Base-by-base conservation (phyloP, 305 asterid genomes). In the Fraxinus dipetala region DNA sequence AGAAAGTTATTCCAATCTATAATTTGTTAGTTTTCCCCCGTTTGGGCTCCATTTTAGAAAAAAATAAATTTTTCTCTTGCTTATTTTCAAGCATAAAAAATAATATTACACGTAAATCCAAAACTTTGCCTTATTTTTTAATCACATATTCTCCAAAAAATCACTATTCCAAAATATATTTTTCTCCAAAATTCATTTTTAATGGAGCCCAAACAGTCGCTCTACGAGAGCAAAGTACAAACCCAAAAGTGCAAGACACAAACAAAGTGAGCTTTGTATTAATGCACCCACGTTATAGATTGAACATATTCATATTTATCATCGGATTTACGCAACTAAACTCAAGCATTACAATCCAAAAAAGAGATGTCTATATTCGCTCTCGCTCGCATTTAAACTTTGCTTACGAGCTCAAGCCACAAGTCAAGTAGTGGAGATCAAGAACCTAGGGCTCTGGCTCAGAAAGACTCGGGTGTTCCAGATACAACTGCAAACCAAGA, bases 401-500 rank as follows among this genome's bases (percentile, higher is more conserved):
- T 43, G 54, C 54, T 43, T 11, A 43, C 5, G 3, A 43, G 54
- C 54, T 43, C n/a, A 40, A 9, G n/a, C 2, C 54, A 43, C 54
- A 43, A 43, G 54, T 43, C n/a, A 11, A 43, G 54, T 43, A 43
- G 54, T 3, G 54, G 54, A 43, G 54, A 43, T 43, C n/a, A 43
- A 43, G 54, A 11, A 43, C 77, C 85, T 82, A 81, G 26, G 82
- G 80, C 72, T 83, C 82, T 43, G 91, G 91, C 82, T 89, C 89
- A 22, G 90, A 84, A 82, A 75, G 83, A 82, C 87, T 87, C 9
- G 96, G 96, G 87, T 92, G 96, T 84, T 94, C 99, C 18, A 91
- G 78, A 83, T 94, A 95, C 76, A 94, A 90, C 90, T 95, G 99
- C 81, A 94, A 84, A 32, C 93, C 92, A 31, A 96, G 93, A 77